These are phyloP conservation scores for Euphorbia lathyris DNA, from an alignment of 345 rosid genomes.

Conservation along the genomic window DNA sequence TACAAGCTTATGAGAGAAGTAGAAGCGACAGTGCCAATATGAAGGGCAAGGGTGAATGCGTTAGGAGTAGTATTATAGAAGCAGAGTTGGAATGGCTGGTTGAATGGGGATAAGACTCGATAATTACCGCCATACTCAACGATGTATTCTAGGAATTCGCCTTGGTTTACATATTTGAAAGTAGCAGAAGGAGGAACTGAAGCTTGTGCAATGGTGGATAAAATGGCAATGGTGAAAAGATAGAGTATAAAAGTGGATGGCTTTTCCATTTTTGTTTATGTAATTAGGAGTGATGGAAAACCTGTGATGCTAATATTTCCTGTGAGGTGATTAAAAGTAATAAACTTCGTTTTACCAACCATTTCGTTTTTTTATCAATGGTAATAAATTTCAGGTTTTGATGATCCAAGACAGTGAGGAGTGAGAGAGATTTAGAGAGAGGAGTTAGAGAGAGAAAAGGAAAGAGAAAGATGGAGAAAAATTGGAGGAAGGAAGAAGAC, in stretches of 20 bases:
- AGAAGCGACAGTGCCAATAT: slow-evolving; percentile 40
- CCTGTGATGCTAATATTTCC: too few species aligned
- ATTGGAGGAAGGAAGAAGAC: too few species aligned
- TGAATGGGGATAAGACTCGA: slow-evolving; percentile 19
- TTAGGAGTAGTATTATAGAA: slow-evolving; percentile 62
- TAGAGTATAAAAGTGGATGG: not conserved
- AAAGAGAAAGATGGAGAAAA: too few species aligned
- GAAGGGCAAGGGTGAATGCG: slow-evolving; percentile 50
- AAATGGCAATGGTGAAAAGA: slow-evolving; percentile 4
- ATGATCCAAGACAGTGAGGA: too few species aligned
- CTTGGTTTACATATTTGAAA: slow-evolving; percentile 40
- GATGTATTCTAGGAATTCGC: slow-evolving; percentile 28
- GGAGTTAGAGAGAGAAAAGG: too few species aligned
- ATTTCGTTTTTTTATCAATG: too few species aligned
- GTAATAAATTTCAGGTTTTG: too few species aligned
- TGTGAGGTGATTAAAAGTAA: too few species aligned
- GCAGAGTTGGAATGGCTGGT: slow-evolving; percentile 48
- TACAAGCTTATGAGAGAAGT: slow-evolving; percentile 44
- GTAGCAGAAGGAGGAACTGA: slow-evolving; percentile 44
- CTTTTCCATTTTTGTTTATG: too few species aligned
- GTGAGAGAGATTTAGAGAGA: too few species aligned
- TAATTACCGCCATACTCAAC: slow-evolving; percentile 41
- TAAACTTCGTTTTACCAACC: too few species aligned
- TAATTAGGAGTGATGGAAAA: too few species aligned
- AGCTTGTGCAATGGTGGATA: slow-evolving; percentile 23